Evolutionary conservation across 805 yeast species (phyloP), one percentile per base, ranked within the genome.

Genomic region (Hanseniaspora occidentalis): DNA sequence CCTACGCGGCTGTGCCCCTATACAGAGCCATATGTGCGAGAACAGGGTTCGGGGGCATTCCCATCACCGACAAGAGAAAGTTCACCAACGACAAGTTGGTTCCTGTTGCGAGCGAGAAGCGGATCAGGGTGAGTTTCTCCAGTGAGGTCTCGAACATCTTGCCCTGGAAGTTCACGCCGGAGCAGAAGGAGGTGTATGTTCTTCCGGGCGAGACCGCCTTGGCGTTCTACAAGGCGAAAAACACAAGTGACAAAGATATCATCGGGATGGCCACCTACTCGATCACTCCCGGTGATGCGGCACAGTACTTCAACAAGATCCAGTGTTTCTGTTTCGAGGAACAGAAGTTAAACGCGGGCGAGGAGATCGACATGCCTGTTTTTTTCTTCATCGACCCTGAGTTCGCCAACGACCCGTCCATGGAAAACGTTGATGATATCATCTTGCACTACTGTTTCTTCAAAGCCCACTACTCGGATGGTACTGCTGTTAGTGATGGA

Each of bases 281-380:
- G 4, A 96, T 92, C 37, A 76, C 95, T 0, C 98, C 98, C 0
- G 96, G 92, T 49, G 89, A 84, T 51, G 95, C 92, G 6, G 95
- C 97, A 0, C 95, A 85, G 4, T 92, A 89, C 61, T 92, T 92
- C 66, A 85, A 85, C 65, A 92, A 92, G 62, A 92, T 92, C 53
- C 98, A 92, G 60, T 92, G 98, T 61, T 92, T 92, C 64, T 92
- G 98, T 57, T 92, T 92, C 55, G 98, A 92, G 65, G 98, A 92
- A 58, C 98, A 92, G 61, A 74, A 84, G 60, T 67, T 92, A 47
- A 71, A 77, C 41, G 95, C 96, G 2, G 96, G 96, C 7, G 98
- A 92, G 62, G 96, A 92, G 57, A 94, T 92, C 14, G 98, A 92
- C 57, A 92, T 92, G 98, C 98, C 98, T 0, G 84, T 92, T 7